A percentile compares a stretch with the other conserved stretches of the same genome.
These are phyloP conservation scores for Bipolaris victoriae DNA, from an alignment of 2,329 filamentous ascomycete genomes.

Conservation along the genomic window DNA sequence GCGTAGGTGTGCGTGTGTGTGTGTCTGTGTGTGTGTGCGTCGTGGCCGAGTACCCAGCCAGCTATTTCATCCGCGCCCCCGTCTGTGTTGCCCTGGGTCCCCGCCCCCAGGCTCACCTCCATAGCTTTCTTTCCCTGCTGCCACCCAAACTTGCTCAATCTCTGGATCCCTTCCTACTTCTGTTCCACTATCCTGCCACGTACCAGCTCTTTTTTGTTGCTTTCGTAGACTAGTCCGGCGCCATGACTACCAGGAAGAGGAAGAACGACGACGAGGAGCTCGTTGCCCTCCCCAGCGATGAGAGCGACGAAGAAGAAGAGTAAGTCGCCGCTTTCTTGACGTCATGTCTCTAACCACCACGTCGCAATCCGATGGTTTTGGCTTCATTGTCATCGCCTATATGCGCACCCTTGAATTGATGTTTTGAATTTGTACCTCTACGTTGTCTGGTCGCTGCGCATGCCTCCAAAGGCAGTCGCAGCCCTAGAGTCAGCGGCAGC, in stretches of 20 bases:
- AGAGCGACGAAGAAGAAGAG: conserved; percentile 54
- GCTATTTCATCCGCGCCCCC: conserved; percentile 40
- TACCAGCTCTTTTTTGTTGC: conserved; percentile 9
- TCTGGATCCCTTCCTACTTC: background rate
- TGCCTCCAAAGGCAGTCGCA: conserved; percentile 12
- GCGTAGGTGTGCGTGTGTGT: conserved; percentile 20
- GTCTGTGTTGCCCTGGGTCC: conserved; percentile 10
- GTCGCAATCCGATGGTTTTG: conserved; percentile 29
- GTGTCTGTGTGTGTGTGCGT: too few relatives aligned
- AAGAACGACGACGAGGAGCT: conserved; percentile 55
- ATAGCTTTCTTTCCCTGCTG: conserved; percentile 19
- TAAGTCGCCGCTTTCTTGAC: conserved; percentile 48
- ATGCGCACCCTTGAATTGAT: conserved; percentile 16
- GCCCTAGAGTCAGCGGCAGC: conserved; percentile 20
- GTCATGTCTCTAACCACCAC: conserved; percentile 39
- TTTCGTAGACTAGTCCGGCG: conserved; percentile 17
- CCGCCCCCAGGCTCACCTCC: conserved; percentile 11
- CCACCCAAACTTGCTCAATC: background rate
- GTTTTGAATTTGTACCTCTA: conserved; percentile 9
- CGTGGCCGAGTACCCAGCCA: conserved; percentile 4
- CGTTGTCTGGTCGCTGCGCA: conserved; percentile 28
- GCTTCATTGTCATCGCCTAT: conserved; percentile 29
- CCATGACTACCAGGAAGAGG: conserved; percentile 53
- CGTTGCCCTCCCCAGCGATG: conserved; percentile 52
- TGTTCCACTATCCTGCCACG: conserved; percentile 27